Percentiles rank a stretch among this genome's conserved stretches.
These are phyloP conservation scores for Rhododendron ferrugineum DNA, from an alignment of 148 eudicot genomes.

Conservation along the genomic window DNA sequence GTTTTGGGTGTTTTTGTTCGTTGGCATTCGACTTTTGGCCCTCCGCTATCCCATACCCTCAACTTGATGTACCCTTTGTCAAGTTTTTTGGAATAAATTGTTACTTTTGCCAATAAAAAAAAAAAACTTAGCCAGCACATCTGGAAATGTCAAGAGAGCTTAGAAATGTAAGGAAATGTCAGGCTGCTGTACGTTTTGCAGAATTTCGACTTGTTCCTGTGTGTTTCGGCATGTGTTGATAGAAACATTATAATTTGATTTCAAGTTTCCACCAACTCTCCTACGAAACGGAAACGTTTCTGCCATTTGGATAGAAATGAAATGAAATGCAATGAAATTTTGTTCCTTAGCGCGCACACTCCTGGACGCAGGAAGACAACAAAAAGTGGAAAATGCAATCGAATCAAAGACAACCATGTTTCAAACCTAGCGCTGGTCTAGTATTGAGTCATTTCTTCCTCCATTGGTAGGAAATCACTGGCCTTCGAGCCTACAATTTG, in stretches of 20 bases:
- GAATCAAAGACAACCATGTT: not conserved
- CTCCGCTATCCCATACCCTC: no score
- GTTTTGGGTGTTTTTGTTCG: no score
- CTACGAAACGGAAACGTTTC: not conserved
- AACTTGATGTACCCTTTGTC: no score
- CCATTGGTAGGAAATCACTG: not conserved
- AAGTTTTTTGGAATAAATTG: no score
- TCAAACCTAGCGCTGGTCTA: not conserved
- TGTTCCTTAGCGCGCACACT: not conserved
- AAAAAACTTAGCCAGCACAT: not conserved
- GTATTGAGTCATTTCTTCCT: not conserved
- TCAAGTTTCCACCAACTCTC: not conserved
- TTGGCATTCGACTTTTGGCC: no score
- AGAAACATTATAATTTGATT: not conserved
- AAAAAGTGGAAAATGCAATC: not conserved
- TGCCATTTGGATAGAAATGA: not conserved
- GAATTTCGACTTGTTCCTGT: not conserved
- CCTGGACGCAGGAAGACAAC: not conserved
- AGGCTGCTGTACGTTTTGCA: not conserved
- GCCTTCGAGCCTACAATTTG: not conserved
- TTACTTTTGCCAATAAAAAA: no score
- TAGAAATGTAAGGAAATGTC: not conserved
- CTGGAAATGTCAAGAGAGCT: not conserved
- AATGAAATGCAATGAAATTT: not conserved
- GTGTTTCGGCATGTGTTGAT: not conserved